Evolutionary conservation across 192 early-diverging fungal genomes (phyloP), one percentile per base, ranked within the genome.

Genomic region (Linnemannia hyalina): DNA sequence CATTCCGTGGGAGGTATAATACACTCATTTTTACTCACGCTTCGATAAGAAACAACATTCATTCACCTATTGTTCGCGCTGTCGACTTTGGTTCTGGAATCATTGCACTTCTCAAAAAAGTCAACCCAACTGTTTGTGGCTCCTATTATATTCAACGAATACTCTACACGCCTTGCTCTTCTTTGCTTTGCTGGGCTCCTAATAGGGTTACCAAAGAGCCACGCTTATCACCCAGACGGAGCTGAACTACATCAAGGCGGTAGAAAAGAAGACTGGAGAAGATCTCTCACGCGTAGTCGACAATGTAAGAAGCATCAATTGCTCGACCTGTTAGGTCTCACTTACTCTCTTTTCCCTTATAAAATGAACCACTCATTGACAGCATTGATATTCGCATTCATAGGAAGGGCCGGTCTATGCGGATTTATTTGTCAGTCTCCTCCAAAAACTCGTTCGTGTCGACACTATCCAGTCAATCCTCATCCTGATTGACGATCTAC

Each of bases 391-490:
- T 18, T 57, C 23, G 6, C 9, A 13, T 32, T 75, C 11, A 6
- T 82, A 89, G 87, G 87, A 91, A 65, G 88, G 81, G 44, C 44
- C 75, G 3, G 86, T 80, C 23, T 97, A 96, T 86, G 92, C 93
- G 11, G 88, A 86, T n/a, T 88, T 98, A 38, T 93, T 97, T 60
- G 81, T 97, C 55, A 86, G 81, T 41, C 89, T 98, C 22, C 82
- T 96, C 38, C 90, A 92, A 74, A 97, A 94, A 87, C 90, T 98
- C 49, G 90, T 93, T 32, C 94, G 97, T 73, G 84, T 93, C 23
- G 97, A 99, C 83, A 98, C 97, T 11, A 90, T 97, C 47, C 97
- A 99, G 85, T 95, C 96, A 77, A 94, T 99, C 68, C 89, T 98
- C 63, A 95, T 99, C 40, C 80, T 95, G 42, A 88, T 97, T 40